Conservation (phyloP, 768 basidiomycete species). For the Termitomyces sp. region DNA sequence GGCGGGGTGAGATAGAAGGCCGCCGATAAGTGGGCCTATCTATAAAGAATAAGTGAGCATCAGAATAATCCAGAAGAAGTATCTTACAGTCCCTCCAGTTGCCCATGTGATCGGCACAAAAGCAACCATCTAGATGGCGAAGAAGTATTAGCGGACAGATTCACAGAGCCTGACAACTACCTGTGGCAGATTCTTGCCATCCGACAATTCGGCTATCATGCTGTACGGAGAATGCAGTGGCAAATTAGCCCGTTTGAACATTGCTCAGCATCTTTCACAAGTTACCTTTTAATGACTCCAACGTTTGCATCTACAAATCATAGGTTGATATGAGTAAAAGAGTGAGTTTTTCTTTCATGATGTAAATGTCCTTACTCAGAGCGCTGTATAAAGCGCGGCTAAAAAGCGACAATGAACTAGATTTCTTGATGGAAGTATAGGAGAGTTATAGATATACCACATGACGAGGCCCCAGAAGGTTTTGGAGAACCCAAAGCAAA, state of each 20-base stretch:
- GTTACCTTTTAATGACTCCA: constrained; percentile 58
- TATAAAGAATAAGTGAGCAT: constrained; percentile 1
- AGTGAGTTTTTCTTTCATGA: neutral
- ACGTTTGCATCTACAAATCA: constrained; percentile 44
- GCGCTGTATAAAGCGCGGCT: constrained; percentile 68
- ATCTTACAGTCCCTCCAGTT: constrained; percentile 8
- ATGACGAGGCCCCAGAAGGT: constrained; percentile 60
- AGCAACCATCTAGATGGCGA: constrained; percentile 41
- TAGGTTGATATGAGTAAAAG: neutral
- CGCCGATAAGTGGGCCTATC: constrained; percentile 52
- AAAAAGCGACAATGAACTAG: neutral
- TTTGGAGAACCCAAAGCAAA: constrained; percentile 64
- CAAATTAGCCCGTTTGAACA: neutral
- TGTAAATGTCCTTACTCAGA: constrained; percentile 38
- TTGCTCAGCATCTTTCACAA: neutral
- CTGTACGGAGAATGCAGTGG: constrained; percentile 21
- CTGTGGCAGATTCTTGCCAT: constrained; percentile 60
- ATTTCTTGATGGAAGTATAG: neutral
- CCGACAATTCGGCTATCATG: constrained; percentile 69
- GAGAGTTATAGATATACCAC: constrained; percentile 25
- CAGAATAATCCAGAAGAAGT: neutral
- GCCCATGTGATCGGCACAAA: constrained; percentile 54
- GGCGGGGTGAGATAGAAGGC: constrained; percentile 45
- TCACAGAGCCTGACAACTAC: constrained; percentile 20
- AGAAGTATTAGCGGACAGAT: neutral